A percentile compares a stretch with the other conserved stretches of the same genome.
Conservation (phyloP, 371 early-diverging fungal species). For the Mortierella sp. region DNA sequence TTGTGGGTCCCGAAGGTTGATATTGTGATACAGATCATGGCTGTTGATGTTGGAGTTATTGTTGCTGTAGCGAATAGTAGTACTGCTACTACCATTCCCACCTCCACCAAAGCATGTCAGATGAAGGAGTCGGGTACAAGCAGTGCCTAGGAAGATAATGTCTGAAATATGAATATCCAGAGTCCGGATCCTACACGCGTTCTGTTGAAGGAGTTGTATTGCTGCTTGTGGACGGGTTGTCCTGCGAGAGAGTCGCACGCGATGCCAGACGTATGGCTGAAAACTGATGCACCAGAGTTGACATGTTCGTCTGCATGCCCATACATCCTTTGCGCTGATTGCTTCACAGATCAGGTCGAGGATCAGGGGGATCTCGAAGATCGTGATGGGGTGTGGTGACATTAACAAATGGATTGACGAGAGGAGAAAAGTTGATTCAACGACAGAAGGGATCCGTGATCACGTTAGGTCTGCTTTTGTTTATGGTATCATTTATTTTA, state of each 20-base stretch:
- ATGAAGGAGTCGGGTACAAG: not conserved
- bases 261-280: not conserved
- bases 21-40: not conserved
- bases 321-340: not conserved
- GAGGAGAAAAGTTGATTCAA: no score
- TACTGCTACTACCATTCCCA: not conserved
- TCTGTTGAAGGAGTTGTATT: not conserved
- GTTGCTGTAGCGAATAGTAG: not conserved
- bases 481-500: not conserved
- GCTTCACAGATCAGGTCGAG: conserved; percentile 5
- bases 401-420: not conserved
- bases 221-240: not conserved
- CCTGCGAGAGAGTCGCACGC: not conserved
- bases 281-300: not conserved
- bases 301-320: conserved; percentile 2
- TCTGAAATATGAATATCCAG: not conserved
- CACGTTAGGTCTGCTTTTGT: not conserved
- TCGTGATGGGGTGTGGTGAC: not conserved
- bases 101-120: not conserved
- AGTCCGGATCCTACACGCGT: not conserved
- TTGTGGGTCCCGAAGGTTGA: not conserved
- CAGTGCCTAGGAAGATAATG: not conserved
- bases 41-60: no score
- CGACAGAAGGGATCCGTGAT: not conserved
- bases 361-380: conserved; percentile 1